Conservation (phyloP, 495 filamentous ascomycete species). For the Neurospora sp. region DNA sequence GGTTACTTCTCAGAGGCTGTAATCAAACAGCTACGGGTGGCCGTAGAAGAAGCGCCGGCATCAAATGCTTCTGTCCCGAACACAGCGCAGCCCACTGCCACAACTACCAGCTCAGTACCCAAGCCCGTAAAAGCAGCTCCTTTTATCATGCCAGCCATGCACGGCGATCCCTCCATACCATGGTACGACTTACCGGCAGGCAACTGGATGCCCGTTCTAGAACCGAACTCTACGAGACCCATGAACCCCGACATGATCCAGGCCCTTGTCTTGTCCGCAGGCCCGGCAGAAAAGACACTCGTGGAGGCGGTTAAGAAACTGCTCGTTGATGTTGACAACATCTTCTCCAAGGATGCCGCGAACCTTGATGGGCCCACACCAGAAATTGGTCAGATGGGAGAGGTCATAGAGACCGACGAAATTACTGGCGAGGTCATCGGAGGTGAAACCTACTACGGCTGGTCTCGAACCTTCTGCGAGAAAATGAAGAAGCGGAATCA, state of each 20-base stretch:
- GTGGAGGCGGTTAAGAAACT: constrained; percentile 57
- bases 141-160: constrained; percentile 61
- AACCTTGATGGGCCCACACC: constrained; percentile 19
- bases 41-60: constrained; percentile 38
- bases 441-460: constrained; percentile 76
- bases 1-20: constrained; percentile 54
- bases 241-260: constrained; percentile 64
- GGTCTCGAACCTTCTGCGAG: constrained; percentile 71
- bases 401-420: constrained; percentile 50
- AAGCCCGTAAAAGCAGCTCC: constrained; percentile 45
- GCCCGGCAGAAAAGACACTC: constrained; percentile 59
- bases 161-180: constrained; percentile 65
- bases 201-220: constrained; percentile 68
- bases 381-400: constrained; percentile 68
- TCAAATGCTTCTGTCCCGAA: neutral
- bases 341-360: constrained; percentile 39
- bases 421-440: constrained; percentile 48
- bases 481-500: constrained; percentile 60
- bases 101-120: constrained; percentile 4
- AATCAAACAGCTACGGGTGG: constrained; percentile 50
- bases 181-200: constrained; percentile 83
- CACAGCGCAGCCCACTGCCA: neutral
- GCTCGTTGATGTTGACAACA: constrained; percentile 54
- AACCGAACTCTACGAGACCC: constrained; percentile 61
- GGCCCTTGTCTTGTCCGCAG: constrained; percentile 62